phyloP scores from a whole-genome alignment of 352 stramenopile genomes.

The Phytopythium litorale region DNA sequence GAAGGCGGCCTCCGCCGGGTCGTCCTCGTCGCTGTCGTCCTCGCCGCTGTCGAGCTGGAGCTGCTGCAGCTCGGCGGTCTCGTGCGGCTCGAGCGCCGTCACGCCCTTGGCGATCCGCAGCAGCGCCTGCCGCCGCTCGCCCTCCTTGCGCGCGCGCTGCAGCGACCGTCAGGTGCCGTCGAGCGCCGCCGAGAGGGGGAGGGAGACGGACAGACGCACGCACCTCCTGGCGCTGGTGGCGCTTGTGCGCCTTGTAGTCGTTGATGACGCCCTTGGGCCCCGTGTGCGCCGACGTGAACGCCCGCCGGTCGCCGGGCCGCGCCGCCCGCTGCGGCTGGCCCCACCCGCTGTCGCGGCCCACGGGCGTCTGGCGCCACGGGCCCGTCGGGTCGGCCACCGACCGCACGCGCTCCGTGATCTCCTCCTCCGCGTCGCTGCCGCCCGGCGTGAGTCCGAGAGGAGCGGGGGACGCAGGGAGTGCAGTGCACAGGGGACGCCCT shows the following conservation, averaged over 20 bases:
- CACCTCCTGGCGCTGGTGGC: constrained; percentile 54
- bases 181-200: no score
- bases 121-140: constrained; percentile 47
- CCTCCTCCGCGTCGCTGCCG: constrained; percentile 44
- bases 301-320: constrained; percentile 24
- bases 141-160: constrained; percentile 39
- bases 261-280: constrained; percentile 80
- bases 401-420: constrained; percentile 51
- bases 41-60: not conserved
- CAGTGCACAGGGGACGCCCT: no score
- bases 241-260: constrained; percentile 81
- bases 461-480: no score
- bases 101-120: constrained; percentile 62
- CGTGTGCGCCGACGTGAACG: constrained; percentile 65
- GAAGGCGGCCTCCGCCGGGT: constrained; percentile 51
- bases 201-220: not conserved
- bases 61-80: not conserved
- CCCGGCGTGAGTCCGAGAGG: not conserved
- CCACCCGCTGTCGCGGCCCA: constrained; percentile 35
- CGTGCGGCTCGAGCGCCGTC: constrained; percentile 3
- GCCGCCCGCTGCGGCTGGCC: constrained; percentile 28
- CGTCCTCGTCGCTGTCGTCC: constrained; percentile 35
- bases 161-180: not conserved
- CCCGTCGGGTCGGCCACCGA: constrained; percentile 69
- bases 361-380: constrained; percentile 55